Percentiles rank a stretch among this genome's conserved stretches.
These are phyloP conservation scores for Pulveroboletus sp. DNA, from an alignment of 768 basidiomycete species.

Conservation along the genomic window DNA sequence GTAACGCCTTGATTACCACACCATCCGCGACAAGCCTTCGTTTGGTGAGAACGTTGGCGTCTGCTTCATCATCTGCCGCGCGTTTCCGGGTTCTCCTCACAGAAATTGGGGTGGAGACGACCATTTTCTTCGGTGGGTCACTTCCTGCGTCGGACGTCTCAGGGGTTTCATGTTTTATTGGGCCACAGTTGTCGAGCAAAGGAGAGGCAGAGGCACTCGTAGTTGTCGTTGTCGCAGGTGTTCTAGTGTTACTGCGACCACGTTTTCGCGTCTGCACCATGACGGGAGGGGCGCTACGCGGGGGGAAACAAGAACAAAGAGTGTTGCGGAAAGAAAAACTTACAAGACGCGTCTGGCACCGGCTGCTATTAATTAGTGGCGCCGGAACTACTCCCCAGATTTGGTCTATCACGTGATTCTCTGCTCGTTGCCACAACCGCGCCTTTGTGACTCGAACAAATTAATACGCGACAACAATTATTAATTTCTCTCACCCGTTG, in stretches of 20 bases:
- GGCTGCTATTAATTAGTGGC: conserved; percentile 32
- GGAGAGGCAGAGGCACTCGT: conserved; percentile 48
- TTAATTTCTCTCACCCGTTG: too few species aligned
- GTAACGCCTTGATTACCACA: conserved; percentile 21
- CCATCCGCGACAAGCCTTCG: conserved; percentile 33
- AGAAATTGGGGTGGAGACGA: background rate
- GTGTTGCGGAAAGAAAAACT: conserved; percentile 16
- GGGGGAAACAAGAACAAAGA: conserved; percentile 5
- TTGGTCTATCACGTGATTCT: conserved; percentile 21
- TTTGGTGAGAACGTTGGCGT: conserved; percentile 24
- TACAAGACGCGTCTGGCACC: conserved; percentile 17
- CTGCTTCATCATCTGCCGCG: conserved; percentile 34
- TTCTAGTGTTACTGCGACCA: conserved; percentile 9
- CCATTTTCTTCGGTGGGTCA: background rate
- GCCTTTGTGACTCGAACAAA: background rate
- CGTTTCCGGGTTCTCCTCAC: conserved; percentile 27
- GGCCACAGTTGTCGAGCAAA: conserved; percentile 45
- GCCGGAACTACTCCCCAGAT: conserved; percentile 6
- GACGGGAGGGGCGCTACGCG: background rate
- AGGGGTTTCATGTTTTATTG: conserved; percentile 50
- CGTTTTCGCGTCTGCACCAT: conserved; percentile 26
- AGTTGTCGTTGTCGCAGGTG: conserved; percentile 27
- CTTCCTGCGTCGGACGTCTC: conserved; percentile 43
- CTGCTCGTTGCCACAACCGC: conserved; percentile 28
- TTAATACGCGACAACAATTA: background rate